A percentile compares a stretch with the other conserved stretches of the same genome.
These are phyloP conservation scores for Zancudomyces culisetae DNA, from an alignment of 371 early-diverging fungal genomes.

Conservation along the genomic window DNA sequence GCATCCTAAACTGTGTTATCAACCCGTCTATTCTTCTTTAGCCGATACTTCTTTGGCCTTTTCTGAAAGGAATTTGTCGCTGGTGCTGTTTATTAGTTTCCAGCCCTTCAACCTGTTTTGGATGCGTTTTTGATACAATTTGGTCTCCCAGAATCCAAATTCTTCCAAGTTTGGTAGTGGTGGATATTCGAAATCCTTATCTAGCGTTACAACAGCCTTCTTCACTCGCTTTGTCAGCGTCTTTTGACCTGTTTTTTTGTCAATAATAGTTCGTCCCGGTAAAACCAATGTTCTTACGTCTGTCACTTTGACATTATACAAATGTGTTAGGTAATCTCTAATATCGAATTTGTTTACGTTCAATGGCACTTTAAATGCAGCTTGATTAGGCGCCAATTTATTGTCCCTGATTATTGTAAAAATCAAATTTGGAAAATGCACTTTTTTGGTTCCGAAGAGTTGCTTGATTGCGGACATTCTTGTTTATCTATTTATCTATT, in stretches of 20 bases:
- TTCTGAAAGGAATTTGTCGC: background rate
- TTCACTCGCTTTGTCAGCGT: constrained; percentile 42
- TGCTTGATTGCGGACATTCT: constrained; percentile 22
- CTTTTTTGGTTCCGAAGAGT: constrained; percentile 34
- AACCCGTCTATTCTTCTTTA: too few relatives aligned
- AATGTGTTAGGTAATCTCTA: constrained; percentile 59
- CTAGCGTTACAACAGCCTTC: constrained; percentile 81
- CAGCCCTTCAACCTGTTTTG: constrained; percentile 52
- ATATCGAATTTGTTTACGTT: constrained; percentile 88
- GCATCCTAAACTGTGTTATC: too few relatives aligned
- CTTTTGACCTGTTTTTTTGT: constrained; percentile 30
- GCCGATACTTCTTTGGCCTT: too few relatives aligned
- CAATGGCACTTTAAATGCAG: constrained; percentile 83
- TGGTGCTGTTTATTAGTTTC: constrained; percentile 7
- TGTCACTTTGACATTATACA: constrained; percentile 64
- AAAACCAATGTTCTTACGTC: constrained; percentile 87
- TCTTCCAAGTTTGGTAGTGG: constrained; percentile 35
- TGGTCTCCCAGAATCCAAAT: constrained; percentile 29
- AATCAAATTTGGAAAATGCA: constrained; percentile 78
- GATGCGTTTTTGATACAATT: constrained; percentile 20
- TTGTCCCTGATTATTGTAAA: constrained; percentile 65
- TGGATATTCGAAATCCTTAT: constrained; percentile 67
- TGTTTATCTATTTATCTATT: too few relatives aligned
- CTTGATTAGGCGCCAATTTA: constrained; percentile 67
- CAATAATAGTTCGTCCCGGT: constrained; percentile 27